Conservation (phyloP, 2,329 filamentous ascomycete species). For the Lithohypha guttulata region DNA sequence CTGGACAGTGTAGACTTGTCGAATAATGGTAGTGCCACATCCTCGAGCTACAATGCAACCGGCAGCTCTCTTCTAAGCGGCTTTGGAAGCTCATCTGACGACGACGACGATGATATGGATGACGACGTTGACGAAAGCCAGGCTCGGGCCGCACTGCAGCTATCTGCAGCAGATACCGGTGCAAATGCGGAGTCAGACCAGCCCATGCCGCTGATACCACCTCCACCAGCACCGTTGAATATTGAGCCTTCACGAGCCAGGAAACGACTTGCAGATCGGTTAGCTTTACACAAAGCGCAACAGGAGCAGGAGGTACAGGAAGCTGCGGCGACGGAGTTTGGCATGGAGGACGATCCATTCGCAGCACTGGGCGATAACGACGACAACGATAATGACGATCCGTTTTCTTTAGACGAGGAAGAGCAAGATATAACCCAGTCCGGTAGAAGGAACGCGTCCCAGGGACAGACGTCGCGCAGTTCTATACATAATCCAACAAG, state of each 20-base stretch:
- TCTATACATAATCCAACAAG: slow-evolving; percentile 23
- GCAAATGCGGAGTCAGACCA: slow-evolving; percentile 44
- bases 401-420: slow-evolving; percentile 22
- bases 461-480: slow-evolving; percentile 8
- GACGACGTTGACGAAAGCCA: slow-evolving; percentile 33
- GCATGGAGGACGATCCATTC: slow-evolving; percentile 23
- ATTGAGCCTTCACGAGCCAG: slow-evolving; percentile 78
- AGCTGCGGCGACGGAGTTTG: slow-evolving; percentile 22
- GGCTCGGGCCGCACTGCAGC: slow-evolving; percentile 13
- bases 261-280: slow-evolving; percentile 76
- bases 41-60: slow-evolving; percentile 56
- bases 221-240: slow-evolving; percentile 68
- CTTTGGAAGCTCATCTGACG: slow-evolving; percentile 89
- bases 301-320: slow-evolving; percentile 32
- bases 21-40: slow-evolving; percentile 54
- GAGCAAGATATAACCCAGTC: slow-evolving; percentile 23
- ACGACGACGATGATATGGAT: slow-evolving; percentile 91
- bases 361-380: slow-evolving; percentile 30
- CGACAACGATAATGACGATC: slow-evolving; percentile 26
- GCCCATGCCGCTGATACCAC: slow-evolving; percentile 33
- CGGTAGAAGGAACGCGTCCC: slow-evolving; percentile 16
- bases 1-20: slow-evolving; percentile 56
- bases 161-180: slow-evolving; percentile 16
- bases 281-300: slow-evolving; percentile 64
- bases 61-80: slow-evolving; percentile 70